These are phyloP conservation scores for Backusella luteola DNA, from an alignment of 192 early-diverging fungal species.

Conservation along the genomic window DNA sequence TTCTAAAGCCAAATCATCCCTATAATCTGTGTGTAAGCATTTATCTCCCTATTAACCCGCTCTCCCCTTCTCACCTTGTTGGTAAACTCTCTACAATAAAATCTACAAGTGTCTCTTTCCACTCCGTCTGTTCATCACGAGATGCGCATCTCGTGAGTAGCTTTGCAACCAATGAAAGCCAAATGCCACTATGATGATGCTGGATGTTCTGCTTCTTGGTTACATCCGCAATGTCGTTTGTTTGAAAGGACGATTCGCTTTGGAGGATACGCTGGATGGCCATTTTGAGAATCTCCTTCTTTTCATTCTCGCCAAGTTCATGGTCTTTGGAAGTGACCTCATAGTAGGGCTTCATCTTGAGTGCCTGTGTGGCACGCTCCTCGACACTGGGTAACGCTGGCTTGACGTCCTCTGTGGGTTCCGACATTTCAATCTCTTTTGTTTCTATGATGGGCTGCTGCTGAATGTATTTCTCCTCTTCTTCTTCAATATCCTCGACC, in stretches of 20 bases:
- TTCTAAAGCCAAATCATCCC: conserved; percentile 60
- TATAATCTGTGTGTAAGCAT: background rate
- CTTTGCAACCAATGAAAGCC: conserved; percentile 23
- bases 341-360: conserved; percentile 42
- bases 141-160: conserved; percentile 8
- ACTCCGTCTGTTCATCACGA: conserved; percentile 18
- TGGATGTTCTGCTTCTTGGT: background rate
- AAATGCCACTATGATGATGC: conserved; percentile 7
- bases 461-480: background rate
- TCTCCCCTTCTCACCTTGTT: conserved; percentile 38
- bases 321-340: conserved; percentile 18
- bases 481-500: background rate
- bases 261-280: conserved; percentile 32
- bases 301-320: conserved; percentile 17
- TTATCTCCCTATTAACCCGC: too few relatives aligned
- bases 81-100: conserved; percentile 63
- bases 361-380: conserved; percentile 33
- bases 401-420: background rate
- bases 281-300: conserved; percentile 24
- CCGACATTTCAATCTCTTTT: background rate
- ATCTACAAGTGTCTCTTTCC: conserved; percentile 44
- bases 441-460: background rate
- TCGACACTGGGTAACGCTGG: conserved; percentile 18
- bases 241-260: conserved; percentile 16
- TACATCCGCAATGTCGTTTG: background rate